Evolutionary conservation across 2,329 filamentous ascomycete genomes (phyloP).

Genomic region (Xylariaceae sp.): DNA sequence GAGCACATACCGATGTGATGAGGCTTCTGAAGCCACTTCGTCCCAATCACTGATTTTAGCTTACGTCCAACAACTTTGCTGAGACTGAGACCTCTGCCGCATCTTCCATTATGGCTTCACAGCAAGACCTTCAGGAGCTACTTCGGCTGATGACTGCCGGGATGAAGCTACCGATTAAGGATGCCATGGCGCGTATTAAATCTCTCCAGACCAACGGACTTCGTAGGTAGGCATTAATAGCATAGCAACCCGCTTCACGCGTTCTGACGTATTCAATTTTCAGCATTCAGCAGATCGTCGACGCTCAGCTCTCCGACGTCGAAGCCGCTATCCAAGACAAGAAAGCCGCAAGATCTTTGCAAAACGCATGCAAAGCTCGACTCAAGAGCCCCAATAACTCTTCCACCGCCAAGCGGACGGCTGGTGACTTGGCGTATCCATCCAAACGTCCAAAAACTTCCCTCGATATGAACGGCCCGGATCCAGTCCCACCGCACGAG

Average conservation of each 20-base stretch:
- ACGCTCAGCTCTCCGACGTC: slow-evolving; percentile 40
- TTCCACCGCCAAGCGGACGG: slow-evolving; percentile 28
- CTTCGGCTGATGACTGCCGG: slow-evolving; percentile 56
- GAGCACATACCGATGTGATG: too few species aligned
- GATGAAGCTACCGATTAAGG: slow-evolving; percentile 52
- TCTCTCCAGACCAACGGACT: slow-evolving; percentile 51
- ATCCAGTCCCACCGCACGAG: slow-evolving; percentile 46
- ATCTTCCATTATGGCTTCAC: slow-evolving; percentile 41
- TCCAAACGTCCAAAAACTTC: slow-evolving; percentile 31
- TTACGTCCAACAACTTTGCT: too few species aligned
- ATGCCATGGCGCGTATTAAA: slow-evolving; percentile 55
- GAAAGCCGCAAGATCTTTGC: slow-evolving; percentile 46
- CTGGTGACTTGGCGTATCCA: slow-evolving; percentile 17
- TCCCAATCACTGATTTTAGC: too few species aligned
- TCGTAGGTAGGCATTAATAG: slow-evolving; percentile 52
- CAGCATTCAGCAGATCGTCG: slow-evolving; percentile 53
- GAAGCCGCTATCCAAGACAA: slow-evolving; percentile 43
- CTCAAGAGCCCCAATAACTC: slow-evolving; percentile 34
- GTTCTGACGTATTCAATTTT: not conserved
- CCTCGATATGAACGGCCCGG: slow-evolving; percentile 20
- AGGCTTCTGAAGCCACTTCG: too few species aligned
- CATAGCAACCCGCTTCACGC: not conserved
- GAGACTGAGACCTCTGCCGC: too few species aligned
- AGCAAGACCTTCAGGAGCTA: slow-evolving; percentile 58
- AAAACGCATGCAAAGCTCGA: slow-evolving; percentile 51